Evolutionary conservation across 2,329 filamentous ascomycete genomes (phyloP).

Genomic region (Stagonosporopsis tanaceti): DNA sequence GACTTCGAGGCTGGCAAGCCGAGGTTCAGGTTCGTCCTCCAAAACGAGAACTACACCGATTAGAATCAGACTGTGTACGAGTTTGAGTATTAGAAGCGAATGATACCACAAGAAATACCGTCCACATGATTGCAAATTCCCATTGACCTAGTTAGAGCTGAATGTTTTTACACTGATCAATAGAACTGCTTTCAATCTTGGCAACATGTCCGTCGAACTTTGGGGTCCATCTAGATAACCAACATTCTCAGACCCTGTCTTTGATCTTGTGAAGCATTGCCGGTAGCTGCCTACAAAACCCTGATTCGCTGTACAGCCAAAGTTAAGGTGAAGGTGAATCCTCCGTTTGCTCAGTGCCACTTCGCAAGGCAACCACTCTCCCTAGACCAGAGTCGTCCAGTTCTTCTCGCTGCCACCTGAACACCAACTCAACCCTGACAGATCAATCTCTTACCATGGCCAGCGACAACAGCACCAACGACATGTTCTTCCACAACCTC

Average conservation of each 20-base stretch:
- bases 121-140: no score
- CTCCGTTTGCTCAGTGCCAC: background rate
- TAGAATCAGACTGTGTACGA: background rate
- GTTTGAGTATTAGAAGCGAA: background rate
- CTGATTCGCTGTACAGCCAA: background rate
- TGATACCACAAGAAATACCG: background rate
- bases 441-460: constrained; percentile 10
- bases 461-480: constrained; percentile 11
- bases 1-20: constrained; percentile 66
- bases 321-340: background rate
- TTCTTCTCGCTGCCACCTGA: background rate
- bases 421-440: background rate
- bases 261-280: no score
- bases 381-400: background rate
- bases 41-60: constrained; percentile 31
- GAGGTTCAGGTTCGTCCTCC: constrained; percentile 51
- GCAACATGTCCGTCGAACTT: no score
- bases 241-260: no score
- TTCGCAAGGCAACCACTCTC: background rate
- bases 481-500: constrained; percentile 18
- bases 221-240: no score
- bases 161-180: no score
- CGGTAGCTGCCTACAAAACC: no score
- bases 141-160: no score
- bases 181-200: no score